Evolutionary conservation across 371 early-diverging fungal species (phyloP), one percentile per base, ranked within the genome.

Genomic region (Mitosporidium daphniae): DNA sequence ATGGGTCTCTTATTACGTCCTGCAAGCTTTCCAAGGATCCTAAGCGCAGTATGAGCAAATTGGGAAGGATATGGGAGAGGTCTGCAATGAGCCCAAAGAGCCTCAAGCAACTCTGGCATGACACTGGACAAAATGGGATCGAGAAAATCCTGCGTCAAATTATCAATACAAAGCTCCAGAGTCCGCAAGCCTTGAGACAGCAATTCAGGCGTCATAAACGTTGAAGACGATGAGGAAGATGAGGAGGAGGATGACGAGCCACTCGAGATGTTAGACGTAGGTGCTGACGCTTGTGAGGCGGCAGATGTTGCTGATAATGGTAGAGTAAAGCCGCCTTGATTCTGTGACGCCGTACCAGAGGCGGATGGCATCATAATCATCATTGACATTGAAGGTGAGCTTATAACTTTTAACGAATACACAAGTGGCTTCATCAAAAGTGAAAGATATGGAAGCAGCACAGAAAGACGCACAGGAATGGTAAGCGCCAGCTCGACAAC

Each of bases 111-210:
- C 16, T 84, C 84, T 13, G 62, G 57, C 36, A 75, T 65, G 12
- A 80, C 71, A 1, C 86, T 89, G 2, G 57, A 55, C 53, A 93
- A 56, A 23, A 86, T 73, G 2, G 80, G 82, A 32, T 91, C 89
- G 26, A 93, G 37, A 36, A 86, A 84, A 29, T 89, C 89, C 17
- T 71, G 69, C 1, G 75, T 82, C 14, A 95, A 40, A 34, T 89
- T 89, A 40, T 95, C 97, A 22, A 89, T 70, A 41, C 89, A 91
- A 2, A 82, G 52, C 42, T 95, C 94, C 27, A 95, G 57, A 0
- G 82, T 86, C 17, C 91, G 59, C 26, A 95, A 45, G 3, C 82
- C 89, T 41, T 86, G 84, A 12, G 58, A 63, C 4, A 80, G 77
- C 4, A 91, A 55, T 13, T 84, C 78, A 8, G 69, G 58, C 18